Base-by-base conservation (phyloP, 202 grass and related monocot genomes). In the Sporobolus alterniflorus region DNA sequence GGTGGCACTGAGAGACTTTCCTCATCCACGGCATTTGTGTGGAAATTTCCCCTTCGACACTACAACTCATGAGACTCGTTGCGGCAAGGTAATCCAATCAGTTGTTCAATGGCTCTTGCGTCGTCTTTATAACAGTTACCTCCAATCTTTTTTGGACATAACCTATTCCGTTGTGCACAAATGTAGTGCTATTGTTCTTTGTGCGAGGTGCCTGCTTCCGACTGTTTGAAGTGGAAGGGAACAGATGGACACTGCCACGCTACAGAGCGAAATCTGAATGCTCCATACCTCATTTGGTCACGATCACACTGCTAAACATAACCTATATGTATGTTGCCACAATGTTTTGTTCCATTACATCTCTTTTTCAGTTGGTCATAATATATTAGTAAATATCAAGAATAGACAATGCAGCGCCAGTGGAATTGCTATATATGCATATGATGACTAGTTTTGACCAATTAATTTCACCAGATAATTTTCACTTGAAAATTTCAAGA, bases 1-100 rank as follows among this genome's bases (percentile, higher is more conserved):
- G 91, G 87, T 92, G 24, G 94, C 94, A 30, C 67, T 94, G 13
- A 86, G 73, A 61, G 89, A 90, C 7, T 92, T 74, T 11, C 75
- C 91, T 2, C 91, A 94, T 75, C 94, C 87, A 61, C 69, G 94
- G 63, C 67, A 97, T 44, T 44, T 92, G 6, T 97, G 86, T 85
- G 94, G 7, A 46, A 90, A 85, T 65, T 59, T 85, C 12, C 87
- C 80, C 65, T 94, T 94, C 51, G 61, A 84, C 29, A 84, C 25
- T 11, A 73, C 81, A 65, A 20, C 49, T 41, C 88, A 92, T 2
- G 65, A 91, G 65, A 83, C n/a, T 32, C 21, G 29, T 51, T 94
- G 87, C 28, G 9, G 34, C 33, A 82, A 97, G 85, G 87, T 92
- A 66, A 47, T 29, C 46, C n/a, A 13, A 79, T 21, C 41, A 84